Conservation (phyloP, 148 eudicot genomes). For the Persicaria tinctoria region DNA sequence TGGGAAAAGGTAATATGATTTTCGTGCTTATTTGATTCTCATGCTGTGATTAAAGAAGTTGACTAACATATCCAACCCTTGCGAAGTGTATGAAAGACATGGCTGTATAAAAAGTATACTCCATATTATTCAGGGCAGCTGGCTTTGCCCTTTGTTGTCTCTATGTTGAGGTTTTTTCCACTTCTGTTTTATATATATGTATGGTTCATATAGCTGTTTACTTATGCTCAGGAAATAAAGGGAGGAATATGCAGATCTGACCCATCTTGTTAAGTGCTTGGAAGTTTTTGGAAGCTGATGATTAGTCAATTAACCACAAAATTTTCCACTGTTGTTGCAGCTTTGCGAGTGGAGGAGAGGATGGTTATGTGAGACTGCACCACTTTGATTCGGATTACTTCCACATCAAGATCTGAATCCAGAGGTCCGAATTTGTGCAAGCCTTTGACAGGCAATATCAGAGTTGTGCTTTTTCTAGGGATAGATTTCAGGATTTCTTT, state of each 20-base stretch:
- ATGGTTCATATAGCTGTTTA: too few relatives aligned
- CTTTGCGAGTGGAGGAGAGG: slow-evolving; percentile 91
- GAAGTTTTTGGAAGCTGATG: background rate
- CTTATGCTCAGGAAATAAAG: too few relatives aligned
- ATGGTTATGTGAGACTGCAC: slow-evolving; percentile 82
- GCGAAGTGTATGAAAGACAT: background rate
- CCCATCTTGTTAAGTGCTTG: background rate
- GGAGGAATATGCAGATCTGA: too few relatives aligned
- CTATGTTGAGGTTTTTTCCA: too few relatives aligned
- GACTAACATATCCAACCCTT: background rate
- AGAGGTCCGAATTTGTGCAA: background rate
- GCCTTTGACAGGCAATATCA: background rate
- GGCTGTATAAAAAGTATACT: background rate
- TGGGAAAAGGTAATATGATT: slow-evolving; percentile 61
- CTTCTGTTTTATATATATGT: too few relatives aligned
- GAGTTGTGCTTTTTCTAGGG: background rate
- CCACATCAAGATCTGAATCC: slow-evolving; percentile 43
- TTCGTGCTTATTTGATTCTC: background rate
- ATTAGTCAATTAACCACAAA: background rate
- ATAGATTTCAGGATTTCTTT: background rate
- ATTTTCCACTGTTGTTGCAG: slow-evolving; percentile 21
- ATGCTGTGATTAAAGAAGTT: background rate
- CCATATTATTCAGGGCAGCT: too few relatives aligned
- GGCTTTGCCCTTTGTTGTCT: too few relatives aligned
- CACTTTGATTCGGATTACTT: slow-evolving; percentile 81